Evolutionary conservation across 192 early-diverging fungal genomes (phyloP).

Genomic region (Jimgerdemannia flammicorona): DNA sequence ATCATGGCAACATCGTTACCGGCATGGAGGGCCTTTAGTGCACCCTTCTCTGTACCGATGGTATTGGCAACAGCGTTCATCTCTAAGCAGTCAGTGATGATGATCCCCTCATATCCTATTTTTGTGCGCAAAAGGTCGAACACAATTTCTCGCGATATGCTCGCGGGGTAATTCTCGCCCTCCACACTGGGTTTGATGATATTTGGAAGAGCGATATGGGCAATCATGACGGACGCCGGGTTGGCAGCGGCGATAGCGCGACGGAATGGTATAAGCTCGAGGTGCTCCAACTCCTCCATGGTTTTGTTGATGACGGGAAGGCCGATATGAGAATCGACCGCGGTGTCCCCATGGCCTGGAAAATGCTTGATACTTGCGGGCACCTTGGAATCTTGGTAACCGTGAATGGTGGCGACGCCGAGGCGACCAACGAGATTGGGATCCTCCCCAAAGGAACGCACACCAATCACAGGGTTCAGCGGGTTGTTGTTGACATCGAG

Average conservation of each 20-base stretch:
- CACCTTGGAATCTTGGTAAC: slow-evolving; percentile 17
- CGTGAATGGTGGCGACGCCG: slow-evolving; percentile 26
- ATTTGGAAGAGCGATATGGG: slow-evolving; percentile 27
- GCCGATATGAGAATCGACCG: slow-evolving; percentile 33
- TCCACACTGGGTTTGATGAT: slow-evolving; percentile 18
- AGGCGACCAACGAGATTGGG: slow-evolving; percentile 21
- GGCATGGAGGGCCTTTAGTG: slow-evolving; percentile 25
- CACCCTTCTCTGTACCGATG: slow-evolving; percentile 19
- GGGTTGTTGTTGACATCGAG: slow-evolving; percentile 40
- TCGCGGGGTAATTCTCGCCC: slow-evolving; percentile 6
- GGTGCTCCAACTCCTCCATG: slow-evolving; percentile 20
- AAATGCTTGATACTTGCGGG: slow-evolving; percentile 37
- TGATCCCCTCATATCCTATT: slow-evolving; percentile 26
- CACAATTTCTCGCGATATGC: slow-evolving; percentile 28
- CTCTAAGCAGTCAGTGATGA: slow-evolving; percentile 36
- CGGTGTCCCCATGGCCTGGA: slow-evolving; percentile 37
- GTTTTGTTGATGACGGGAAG: slow-evolving; percentile 34
- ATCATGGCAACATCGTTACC: slow-evolving; percentile 36
- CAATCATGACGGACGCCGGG: slow-evolving; percentile 30
- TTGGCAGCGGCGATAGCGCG: slow-evolving; percentile 16
- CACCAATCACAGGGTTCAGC: slow-evolving; percentile 37
- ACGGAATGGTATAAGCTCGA: slow-evolving; percentile 27
- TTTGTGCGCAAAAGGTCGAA: slow-evolving; percentile 20
- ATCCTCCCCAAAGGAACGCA: slow-evolving; percentile 35
- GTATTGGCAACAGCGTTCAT: slow-evolving; percentile 36